Evolutionary conservation across 2,329 filamentous ascomycete species (phyloP).

Genomic region (Cyphellophora attinorum): DNA sequence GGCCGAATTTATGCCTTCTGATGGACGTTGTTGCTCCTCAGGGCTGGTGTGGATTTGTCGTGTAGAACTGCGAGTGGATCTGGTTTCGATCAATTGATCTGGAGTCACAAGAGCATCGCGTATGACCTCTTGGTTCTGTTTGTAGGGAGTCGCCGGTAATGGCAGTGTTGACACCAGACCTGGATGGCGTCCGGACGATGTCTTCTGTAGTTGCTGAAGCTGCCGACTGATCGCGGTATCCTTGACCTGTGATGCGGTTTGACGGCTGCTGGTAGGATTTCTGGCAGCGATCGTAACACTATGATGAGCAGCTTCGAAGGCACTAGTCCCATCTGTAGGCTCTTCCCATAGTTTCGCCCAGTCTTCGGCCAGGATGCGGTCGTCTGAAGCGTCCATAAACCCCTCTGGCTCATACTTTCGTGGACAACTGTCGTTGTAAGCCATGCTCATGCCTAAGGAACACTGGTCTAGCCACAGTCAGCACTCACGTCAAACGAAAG

Average conservation of each 20-base stretch:
- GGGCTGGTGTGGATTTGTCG: no score
- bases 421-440: slow-evolving; percentile 33
- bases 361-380: not conserved
- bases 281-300: slow-evolving; percentile 6
- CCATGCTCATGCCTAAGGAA: slow-evolving; percentile 32
- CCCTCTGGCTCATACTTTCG: slow-evolving; percentile 27
- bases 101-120: no score
- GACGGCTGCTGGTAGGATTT: not conserved
- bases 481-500: no score
- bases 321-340: slow-evolving; percentile 4
- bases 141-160: slow-evolving; percentile 2
- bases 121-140: not conserved
- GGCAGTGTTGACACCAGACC: slow-evolving; percentile 11
- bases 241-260: not conserved
- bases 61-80: no score
- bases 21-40: no score
- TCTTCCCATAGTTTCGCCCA: slow-evolving; percentile 5
- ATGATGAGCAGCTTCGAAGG: slow-evolving; percentile 9
- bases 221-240: slow-evolving; percentile 14
- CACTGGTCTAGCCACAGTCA: slow-evolving; percentile 19
- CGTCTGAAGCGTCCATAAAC: slow-evolving; percentile 8
- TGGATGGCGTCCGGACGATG: slow-evolving; percentile 11
- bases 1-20: no score
- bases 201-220: slow-evolving; percentile 14
- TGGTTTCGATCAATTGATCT: no score